phyloP scores from a whole-genome alignment of 2,329 filamentous ascomycete species.

The Penicillium brevicompactum region DNA sequence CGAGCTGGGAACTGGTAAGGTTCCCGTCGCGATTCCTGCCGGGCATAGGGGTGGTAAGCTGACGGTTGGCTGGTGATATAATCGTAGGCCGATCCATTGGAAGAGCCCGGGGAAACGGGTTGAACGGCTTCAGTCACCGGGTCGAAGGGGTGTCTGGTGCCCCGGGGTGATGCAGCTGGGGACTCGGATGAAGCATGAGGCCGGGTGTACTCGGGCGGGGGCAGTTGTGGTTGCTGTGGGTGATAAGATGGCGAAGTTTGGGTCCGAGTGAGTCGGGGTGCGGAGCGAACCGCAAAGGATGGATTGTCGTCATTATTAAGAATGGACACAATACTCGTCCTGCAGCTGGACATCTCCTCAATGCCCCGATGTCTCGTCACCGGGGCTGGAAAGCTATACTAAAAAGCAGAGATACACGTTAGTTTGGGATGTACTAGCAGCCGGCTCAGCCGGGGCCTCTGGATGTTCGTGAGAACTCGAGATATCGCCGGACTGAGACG shows the following conservation, averaged over 20 bases:
- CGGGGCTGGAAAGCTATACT: slow-evolving; percentile 22
- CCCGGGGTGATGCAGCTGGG: slow-evolving; percentile 27
- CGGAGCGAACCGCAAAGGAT: slow-evolving; percentile 46
- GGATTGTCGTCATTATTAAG: slow-evolving; percentile 52
- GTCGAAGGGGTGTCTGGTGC: slow-evolving; percentile 26
- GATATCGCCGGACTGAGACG: slow-evolving; percentile 2
- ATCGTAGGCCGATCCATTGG: slow-evolving; percentile 36
- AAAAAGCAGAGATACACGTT: slow-evolving; percentile 11
- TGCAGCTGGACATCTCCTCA: slow-evolving; percentile 35
- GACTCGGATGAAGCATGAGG: slow-evolving; percentile 27
- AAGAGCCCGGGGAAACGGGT: slow-evolving; percentile 35
- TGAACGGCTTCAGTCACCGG: slow-evolving; percentile 28
- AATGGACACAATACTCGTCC: slow-evolving; percentile 45
- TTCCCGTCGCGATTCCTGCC: slow-evolving; percentile 28
- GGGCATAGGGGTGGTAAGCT: slow-evolving; percentile 30
- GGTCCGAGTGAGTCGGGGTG: slow-evolving; percentile 23
- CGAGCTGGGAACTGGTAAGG: slow-evolving; percentile 20
- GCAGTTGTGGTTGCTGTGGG: slow-evolving; percentile 24
- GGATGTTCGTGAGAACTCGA: slow-evolving; percentile 7
- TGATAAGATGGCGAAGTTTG: slow-evolving; percentile 25
- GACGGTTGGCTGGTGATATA: slow-evolving; percentile 28
- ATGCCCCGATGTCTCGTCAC: slow-evolving; percentile 16
- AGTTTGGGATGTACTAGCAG: slow-evolving; percentile 10
- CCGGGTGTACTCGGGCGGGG: slow-evolving; percentile 18
- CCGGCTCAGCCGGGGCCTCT: slow-evolving; percentile 6